Base-by-base conservation (phyloP, 176 grass and related monocot species). In the Eremochloa ophiuroides region DNA sequence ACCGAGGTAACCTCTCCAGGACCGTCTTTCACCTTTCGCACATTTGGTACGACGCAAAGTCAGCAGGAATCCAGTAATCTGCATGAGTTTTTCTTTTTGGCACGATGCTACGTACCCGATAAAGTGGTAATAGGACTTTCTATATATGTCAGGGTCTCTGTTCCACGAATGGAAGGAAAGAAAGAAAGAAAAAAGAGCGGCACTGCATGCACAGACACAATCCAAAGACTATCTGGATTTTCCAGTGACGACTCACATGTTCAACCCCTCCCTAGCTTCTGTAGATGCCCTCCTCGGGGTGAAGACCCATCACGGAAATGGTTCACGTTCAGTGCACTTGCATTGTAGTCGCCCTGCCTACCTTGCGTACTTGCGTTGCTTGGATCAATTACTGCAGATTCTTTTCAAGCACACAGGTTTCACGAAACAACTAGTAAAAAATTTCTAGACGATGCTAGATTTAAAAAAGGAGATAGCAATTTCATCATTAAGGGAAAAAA, bases 21-120 rank as follows among this genome's bases (percentile, higher is more conserved):
- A 40, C 62, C 33, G 15, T 44, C 20, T 46, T 13, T 17, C 59
- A 61, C 60, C 60, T 84, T 79, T 84, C 48, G 10, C 68, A 88
- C 86, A 37, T 84, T 70, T 63, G 15, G 53, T 31, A 46, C 30
- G 46, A 0, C 16, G 16, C 10, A 40, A 8, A 23, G 18, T 74
- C 23, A 31, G 44, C 10, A 35, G 16, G 74, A 62, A 60, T 68
- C 69, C 28, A 56, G 4, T 60, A 10, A 12, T 60, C 11, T 44
- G 16, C 18, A 17, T 4, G 3, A 0, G 9, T 2, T 64, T 0
- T 6, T 31, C n/a, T n/a, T 62, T 31, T 10, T 72, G 53, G 11
- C 73, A 26, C 12, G 20, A 35, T 35, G 73, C 37, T 27, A 9
- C 20, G 0, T 8, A 27, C 10, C 10, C 14, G 39, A 50, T 22